Percentiles rank a stretch among this genome's conserved stretches.
phyloP scores from a whole-genome alignment of 23 red algal genomes.

The Gracilaria domingensis region DNA sequence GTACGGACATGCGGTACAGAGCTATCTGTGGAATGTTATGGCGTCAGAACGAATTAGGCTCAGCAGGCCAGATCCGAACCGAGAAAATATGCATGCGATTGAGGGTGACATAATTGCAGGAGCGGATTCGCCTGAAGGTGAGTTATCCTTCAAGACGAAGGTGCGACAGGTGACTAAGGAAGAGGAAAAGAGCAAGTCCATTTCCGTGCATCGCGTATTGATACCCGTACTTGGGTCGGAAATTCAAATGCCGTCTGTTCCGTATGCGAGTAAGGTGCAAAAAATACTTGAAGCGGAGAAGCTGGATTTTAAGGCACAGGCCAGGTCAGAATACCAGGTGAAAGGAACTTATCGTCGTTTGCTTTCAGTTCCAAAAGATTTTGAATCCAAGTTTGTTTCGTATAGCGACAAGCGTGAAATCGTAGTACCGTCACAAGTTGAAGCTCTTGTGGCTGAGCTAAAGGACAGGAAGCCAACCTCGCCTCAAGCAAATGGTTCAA shows the following conservation, averaged over 20 bases:
- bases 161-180: slow-evolving; percentile 67
- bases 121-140: background rate
- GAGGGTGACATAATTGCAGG: slow-evolving; percentile 55
- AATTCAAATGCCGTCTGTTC: slow-evolving; percentile 19
- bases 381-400: slow-evolving; percentile 65
- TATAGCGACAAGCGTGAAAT: slow-evolving; percentile 44
- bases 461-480: background rate
- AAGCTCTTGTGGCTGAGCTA: slow-evolving; percentile 4
- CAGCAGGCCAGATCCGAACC: background rate
- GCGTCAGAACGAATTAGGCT: slow-evolving; percentile 77
- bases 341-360: slow-evolving; percentile 82
- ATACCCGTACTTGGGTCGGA: slow-evolving; percentile 85
- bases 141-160: slow-evolving; percentile 51
- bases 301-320: slow-evolving; percentile 56
- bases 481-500: background rate
- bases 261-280: slow-evolving; percentile 13
- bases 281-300: slow-evolving; percentile 64
- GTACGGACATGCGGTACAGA: slow-evolving; percentile 97
- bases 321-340: slow-evolving; percentile 52
- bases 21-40: slow-evolving; percentile 96
- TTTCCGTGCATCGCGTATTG: slow-evolving; percentile 70
- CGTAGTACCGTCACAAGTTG: slow-evolving; percentile 27
- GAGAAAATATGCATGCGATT: slow-evolving; percentile 35
- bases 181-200: slow-evolving; percentile 56
- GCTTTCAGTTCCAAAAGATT: slow-evolving; percentile 61